Evolutionary conservation across 2,329 filamentous ascomycete species (phyloP).

Genomic region (Fusarium liriodendri): DNA sequence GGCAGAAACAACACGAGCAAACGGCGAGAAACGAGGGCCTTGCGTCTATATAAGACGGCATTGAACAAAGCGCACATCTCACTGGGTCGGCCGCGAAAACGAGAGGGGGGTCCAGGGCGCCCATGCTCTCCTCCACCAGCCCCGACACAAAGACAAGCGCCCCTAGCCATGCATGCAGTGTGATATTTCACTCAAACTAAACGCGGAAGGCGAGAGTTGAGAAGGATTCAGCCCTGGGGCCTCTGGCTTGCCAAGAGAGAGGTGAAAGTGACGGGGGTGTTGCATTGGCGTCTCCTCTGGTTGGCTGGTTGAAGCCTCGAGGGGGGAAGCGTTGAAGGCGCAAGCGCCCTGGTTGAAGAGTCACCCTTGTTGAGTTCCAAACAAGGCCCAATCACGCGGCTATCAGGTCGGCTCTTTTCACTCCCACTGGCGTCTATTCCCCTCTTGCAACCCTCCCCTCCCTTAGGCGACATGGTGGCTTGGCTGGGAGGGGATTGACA

Average conservation of each 20-base stretch:
- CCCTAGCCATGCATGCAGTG: conserved; percentile 46
- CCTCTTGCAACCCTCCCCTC: conserved; percentile 12
- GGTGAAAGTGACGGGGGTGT: conserved; percentile 23
- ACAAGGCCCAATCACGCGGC: conserved; percentile 45
- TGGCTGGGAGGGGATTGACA: conserved; percentile 23
- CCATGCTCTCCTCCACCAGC: conserved; percentile 19
- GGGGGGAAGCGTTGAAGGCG: conserved; percentile 44
- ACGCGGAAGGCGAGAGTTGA: conserved; percentile 27
- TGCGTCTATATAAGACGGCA: conserved; percentile 44
- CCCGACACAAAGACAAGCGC: conserved; percentile 39
- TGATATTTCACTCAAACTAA: conserved; percentile 41
- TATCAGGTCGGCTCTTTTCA: conserved; percentile 44
- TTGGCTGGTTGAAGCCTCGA: conserved; percentile 31
- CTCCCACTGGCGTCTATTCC: conserved; percentile 46
- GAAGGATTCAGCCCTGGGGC: conserved; percentile 35
- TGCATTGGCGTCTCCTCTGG: conserved; percentile 25
- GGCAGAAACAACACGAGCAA: conserved; percentile 31
- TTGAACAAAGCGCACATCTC: conserved; percentile 23
- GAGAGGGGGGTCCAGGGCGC: conserved; percentile 11
- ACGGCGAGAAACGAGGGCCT: conserved; percentile 38
- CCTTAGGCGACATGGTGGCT: conserved; percentile 25
- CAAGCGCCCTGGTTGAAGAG: conserved; percentile 39
- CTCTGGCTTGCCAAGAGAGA: conserved; percentile 21
- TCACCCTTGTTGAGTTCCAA: conserved; percentile 25
- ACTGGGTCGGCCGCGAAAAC: conserved; percentile 21